Conservation (phyloP, 139 green algal species). For the Picocystis salinarum region DNA sequence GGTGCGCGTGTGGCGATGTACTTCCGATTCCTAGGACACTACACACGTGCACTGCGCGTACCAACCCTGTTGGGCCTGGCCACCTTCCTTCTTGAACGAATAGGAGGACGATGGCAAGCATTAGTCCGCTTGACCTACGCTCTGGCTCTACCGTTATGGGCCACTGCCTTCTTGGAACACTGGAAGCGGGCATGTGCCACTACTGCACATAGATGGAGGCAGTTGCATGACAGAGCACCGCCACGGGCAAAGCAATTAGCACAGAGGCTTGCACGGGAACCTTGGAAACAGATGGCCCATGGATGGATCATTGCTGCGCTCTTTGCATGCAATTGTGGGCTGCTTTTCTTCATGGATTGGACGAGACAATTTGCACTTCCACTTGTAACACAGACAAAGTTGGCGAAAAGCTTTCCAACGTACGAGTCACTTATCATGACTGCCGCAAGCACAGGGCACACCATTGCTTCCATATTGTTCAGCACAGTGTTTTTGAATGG, state of each 20-base stretch:
- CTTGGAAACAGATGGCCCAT: too few relatives aligned
- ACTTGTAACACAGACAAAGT: too few relatives aligned
- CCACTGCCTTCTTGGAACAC: background rate
- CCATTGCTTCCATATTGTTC: background rate
- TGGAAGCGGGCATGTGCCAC: background rate
- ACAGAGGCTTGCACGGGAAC: too few relatives aligned
- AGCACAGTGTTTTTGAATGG: background rate
- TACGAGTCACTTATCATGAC: background rate
- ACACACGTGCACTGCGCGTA: slow-evolving; percentile 12
- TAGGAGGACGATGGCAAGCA: too few relatives aligned
- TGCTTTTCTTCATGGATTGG: background rate
- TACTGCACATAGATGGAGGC: background rate
- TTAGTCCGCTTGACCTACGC: background rate
- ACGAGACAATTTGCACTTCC: background rate
- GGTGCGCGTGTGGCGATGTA: slow-evolving; percentile 12
- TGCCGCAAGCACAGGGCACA: background rate
- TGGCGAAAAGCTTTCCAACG: too few relatives aligned
- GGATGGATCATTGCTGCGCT: too few relatives aligned
- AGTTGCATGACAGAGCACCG: too few relatives aligned
- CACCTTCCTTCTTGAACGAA: too few relatives aligned
- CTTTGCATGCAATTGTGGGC: too few relatives aligned
- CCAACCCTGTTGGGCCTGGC: slow-evolving; percentile 8
- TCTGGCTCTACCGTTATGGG: background rate
- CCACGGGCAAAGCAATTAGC: too few relatives aligned
- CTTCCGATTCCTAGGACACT: slow-evolving; percentile 16